Evolutionary conservation across 1,139 yeast species (phyloP), one percentile per base, ranked within the genome.

Genomic region (Candida glucosophila): DNA sequence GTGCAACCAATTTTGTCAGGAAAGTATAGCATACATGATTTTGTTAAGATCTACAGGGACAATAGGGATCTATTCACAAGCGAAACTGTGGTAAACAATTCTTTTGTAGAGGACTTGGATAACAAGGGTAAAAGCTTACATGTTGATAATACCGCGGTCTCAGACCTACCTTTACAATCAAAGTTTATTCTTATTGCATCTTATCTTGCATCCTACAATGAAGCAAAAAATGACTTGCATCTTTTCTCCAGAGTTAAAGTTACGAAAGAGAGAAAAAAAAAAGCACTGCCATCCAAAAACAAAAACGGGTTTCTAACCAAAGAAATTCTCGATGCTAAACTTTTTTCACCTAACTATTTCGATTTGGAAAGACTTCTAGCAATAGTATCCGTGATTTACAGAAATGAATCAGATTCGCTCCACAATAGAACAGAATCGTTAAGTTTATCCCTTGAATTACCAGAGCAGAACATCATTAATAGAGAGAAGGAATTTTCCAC

Each of bases 301-400:
- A 31, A 43, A 33, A 40, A 49, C 54, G 39, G 60, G 41, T 39
- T 60, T 60, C 26, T 61, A 58, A 31, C 66, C 40, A 52, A 58
- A 46, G 47, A 54, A 36, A 73, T 62, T 29, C 56, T 76, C 12
- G 76, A 71, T 30, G 55, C 72, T 4, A 55, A 76, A 15, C 50
- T 76, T 14, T 56, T 77, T 17, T 70, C 76, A 7, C 77, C 85
- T 1, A 68, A 71, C 14, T 58, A 67, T 24, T 79, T 78, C 42
- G 86, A 78, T 29, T 51, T 77, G 28, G 90, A 79, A 41, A 57
- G 90, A 29, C 51, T 77, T 52, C 50, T 76, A 36, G 85, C 88
- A 2, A 77, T 79, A 17, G 47, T 76, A 19, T 70, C 75, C 16
- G 73, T 80, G 2, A 66, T 79, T 8, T 69, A 68, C 37, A 37